These are phyloP conservation scores for Diaporthe destruens DNA, from an alignment of 2,329 filamentous ascomycete species.

Conservation along the genomic window DNA sequence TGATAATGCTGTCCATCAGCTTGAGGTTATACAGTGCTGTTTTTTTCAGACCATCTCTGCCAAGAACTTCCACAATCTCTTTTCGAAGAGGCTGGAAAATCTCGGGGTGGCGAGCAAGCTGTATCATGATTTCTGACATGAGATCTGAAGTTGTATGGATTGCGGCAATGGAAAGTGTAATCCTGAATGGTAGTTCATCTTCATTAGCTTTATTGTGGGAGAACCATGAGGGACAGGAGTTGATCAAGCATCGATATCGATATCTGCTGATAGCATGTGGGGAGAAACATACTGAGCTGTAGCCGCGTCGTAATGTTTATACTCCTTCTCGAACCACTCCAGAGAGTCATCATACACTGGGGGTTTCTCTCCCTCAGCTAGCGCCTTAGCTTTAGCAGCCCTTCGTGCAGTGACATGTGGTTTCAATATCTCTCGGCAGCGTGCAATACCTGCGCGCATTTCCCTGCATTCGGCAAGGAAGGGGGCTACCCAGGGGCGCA, in stretches of 20 bases:
- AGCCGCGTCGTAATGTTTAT: slow-evolving; percentile 50
- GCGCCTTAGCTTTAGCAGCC: slow-evolving; percentile 50
- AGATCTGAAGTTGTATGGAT: slow-evolving; percentile 58
- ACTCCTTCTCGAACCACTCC: slow-evolving; percentile 58
- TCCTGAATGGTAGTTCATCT: not conserved
- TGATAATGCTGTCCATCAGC: slow-evolving; percentile 57
- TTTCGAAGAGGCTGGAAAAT: slow-evolving; percentile 55
- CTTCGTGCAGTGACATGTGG: slow-evolving; percentile 51
- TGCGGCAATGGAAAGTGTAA: slow-evolving; percentile 53
- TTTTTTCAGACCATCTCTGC: slow-evolving; percentile 52
- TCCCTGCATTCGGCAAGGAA: slow-evolving; percentile 56
- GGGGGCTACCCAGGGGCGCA: slow-evolving; percentile 58
- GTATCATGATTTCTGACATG: slow-evolving; percentile 53
- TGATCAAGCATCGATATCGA: not conserved
- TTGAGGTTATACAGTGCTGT: slow-evolving; percentile 54
- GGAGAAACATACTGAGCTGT: slow-evolving; percentile 46
- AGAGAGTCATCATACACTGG: slow-evolving; percentile 25
- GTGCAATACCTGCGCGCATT: slow-evolving; percentile 52
- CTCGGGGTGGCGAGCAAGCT: slow-evolving; percentile 55
- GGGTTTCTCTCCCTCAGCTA: slow-evolving; percentile 33
- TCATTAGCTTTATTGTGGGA: too few relatives aligned
- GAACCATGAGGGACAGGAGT: not conserved
- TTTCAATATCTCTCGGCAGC: slow-evolving; percentile 53
- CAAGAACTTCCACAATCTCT: slow-evolving; percentile 55
- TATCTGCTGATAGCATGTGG: too few relatives aligned